phyloP scores from a whole-genome alignment of 2,329 filamentous ascomycete genomes.

The Cytospora leucostoma region DNA sequence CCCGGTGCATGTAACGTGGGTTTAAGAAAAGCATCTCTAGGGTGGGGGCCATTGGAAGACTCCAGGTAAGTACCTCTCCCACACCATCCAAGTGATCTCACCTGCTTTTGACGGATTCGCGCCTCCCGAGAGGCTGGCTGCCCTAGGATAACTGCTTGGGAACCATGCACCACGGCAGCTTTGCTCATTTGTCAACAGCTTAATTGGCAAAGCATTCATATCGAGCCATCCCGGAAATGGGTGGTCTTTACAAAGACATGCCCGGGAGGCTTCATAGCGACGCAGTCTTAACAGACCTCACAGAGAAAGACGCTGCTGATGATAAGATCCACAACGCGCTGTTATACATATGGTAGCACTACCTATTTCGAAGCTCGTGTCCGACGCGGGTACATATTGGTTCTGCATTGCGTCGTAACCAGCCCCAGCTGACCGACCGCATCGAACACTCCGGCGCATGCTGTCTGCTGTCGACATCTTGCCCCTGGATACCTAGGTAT shows the following conservation, averaged over 20 bases:
- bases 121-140: not conserved
- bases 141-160: not conserved
- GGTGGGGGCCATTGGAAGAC: not conserved
- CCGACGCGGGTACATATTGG: slow-evolving; percentile 10
- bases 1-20: not conserved
- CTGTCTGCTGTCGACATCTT: slow-evolving; percentile 2
- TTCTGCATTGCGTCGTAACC: slow-evolving; percentile 16
- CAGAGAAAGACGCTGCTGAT: not conserved
- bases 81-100: not conserved
- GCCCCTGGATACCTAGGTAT: slow-evolving; percentile 2
- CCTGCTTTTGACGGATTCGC: not conserved
- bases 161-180: not conserved
- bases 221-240: too few species aligned
- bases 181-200: not conserved
- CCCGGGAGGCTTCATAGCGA: not conserved
- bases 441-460: not conserved
- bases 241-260: not conserved
- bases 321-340: slow-evolving; percentile 4
- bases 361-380: slow-evolving; percentile 22
- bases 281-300: not conserved
- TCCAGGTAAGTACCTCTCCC: not conserved
- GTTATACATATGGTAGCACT: slow-evolving; percentile 8
- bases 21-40: not conserved
- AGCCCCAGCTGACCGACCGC: slow-evolving; percentile 6
- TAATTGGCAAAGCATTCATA: not conserved